Conservation (phyloP, 2,329 filamentous ascomycete genomes). For the Zymoseptoria brevis region DNA sequence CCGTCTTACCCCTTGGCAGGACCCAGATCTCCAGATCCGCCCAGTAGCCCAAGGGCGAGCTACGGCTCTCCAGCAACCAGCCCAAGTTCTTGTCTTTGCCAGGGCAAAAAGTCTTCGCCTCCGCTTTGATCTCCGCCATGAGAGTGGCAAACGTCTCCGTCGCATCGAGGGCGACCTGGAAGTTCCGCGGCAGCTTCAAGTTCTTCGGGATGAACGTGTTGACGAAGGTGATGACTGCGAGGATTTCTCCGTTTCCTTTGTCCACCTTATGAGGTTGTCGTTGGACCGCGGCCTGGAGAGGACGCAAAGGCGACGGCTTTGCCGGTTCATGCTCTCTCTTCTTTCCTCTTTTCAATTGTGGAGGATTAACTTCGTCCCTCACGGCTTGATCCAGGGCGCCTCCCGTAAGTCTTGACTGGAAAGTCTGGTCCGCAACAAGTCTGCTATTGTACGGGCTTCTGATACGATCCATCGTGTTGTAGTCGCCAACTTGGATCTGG, state of each 20-base stretch:
- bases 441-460: neutral
- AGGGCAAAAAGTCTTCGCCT: neutral
- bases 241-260: neutral
- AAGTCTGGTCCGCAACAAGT: neutral
- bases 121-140: neutral
- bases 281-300: neutral
- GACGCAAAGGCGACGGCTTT: neutral
- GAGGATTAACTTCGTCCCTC: neutral
- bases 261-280: neutral
- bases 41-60: neutral
- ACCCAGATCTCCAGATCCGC: slow-evolving; percentile 1
- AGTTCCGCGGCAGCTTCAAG: neutral
- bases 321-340: neutral
- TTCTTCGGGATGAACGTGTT: neutral
- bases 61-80: neutral
- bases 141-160: neutral
- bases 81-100: neutral
- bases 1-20: neutral
- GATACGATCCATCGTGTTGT: neutral
- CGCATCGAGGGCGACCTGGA: neutral
- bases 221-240: neutral
- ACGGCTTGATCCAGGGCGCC: neutral
- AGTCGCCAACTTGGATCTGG: neutral
- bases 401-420: neutral
- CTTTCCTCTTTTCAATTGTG: neutral